Base-by-base conservation (phyloP, 1,139 yeast genomes). In the Tardiomyces blankii region DNA sequence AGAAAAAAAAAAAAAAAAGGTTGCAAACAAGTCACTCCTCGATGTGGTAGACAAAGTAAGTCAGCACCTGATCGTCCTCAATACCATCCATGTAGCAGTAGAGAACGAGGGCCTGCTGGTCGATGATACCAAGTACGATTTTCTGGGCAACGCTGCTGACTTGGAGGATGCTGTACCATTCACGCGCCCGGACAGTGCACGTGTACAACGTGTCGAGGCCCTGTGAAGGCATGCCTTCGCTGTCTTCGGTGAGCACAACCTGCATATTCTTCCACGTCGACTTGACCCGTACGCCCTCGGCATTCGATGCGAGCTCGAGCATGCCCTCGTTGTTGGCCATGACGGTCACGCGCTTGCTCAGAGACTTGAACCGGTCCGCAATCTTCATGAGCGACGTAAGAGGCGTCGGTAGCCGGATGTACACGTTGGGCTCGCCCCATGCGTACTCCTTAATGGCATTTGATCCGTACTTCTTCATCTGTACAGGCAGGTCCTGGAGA, bases 121-220 rank as follows among this genome's bases (percentile, higher is more conserved):
- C 56, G 33, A 58, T 51, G 13, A 67, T 51, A 19, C 70, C 68
- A 11, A 67, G 45, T 2, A 66, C 55, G 27, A 66, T 53, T 19
- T 60, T 55, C 40, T 55, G 56, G 27, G 60, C 58, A 19, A 56
- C 51, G 8, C 49, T 39, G 23, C 60, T 56, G 18, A 59, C 53
- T 30, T 56, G 59, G 21, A 68, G 49, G n/a, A 61, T 61, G 27
- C 54, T 57, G 42, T 51, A 51, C 62, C 68, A 62, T 47, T 67
- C 70, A 38, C 57, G 57, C 0, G 66, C 54, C 25, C 52, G 56
- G 7, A 66, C 54, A 14, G 52, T 48, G 23, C 50, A 48, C 27
- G 49, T 48, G 51, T 49, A 44, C 48, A 46, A 38, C 45, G 48
- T 14, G 46, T 46, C 18, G 49, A 46, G 19, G 48, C 51, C 35